Base-by-base conservation (phyloP, 2,329 filamentous ascomycete genomes). In the Aureobasidium uvarum region DNA sequence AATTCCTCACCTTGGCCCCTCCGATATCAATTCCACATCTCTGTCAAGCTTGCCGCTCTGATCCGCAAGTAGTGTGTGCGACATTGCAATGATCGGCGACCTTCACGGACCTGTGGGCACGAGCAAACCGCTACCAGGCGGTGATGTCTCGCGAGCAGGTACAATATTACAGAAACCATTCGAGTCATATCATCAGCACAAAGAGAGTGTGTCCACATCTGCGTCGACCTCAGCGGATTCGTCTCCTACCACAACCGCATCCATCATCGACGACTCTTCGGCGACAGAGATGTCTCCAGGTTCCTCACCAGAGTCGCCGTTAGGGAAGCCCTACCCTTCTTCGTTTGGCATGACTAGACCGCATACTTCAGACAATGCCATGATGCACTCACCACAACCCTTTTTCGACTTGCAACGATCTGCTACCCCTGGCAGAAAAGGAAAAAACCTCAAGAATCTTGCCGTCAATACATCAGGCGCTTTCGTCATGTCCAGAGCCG, bases 191-290 rank as follows among this genome's bases (percentile, higher is more conserved):
- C 90, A 92, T 77, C 86, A 88, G 73, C 89, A 91, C 75, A 84
- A 87, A 74, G 85, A 91, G 74, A 92, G 89, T 78, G 89, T 86
- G n/a, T 93, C 89, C 8, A 91, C 89, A 2, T 88, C 89, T 68
- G 84, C 84, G 64, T 91, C 90, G 18, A 91, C 91, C 69, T 98
- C 95, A 1, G 91, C 91, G 48, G 93, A 96, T 73, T 96, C 94
- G 25, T 98, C 94, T 10, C 95, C 95, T 1, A 98, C 94, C 8
- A 97, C 93, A 3, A 96, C 94, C 2, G 85, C 95, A 58, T 96
- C 92, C 6, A 96, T 92, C 23, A 91, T 94, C 69, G 94, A 96
- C 78, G 96, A 93, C 5, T 94, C 92, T 10, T 91, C 92, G 36
- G 83, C 95, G 56, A 93, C 93, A 36, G 94, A 98, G 72, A 89